Base-by-base conservation (phyloP, 106 monocot genomes). In the Cymbidium sinense region DNA sequence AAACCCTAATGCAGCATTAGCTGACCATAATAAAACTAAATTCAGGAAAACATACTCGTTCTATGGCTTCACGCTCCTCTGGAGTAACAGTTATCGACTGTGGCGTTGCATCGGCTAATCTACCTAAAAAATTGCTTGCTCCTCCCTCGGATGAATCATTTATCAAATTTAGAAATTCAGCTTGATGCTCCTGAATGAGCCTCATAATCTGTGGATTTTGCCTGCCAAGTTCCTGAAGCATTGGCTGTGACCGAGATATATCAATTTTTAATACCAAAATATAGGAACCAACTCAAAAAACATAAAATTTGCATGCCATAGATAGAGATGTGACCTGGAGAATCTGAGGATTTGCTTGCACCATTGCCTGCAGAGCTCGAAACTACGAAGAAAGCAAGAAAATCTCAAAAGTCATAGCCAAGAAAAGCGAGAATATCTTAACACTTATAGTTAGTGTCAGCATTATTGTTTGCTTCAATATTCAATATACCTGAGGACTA, bases 271-370 rank as follows among this genome's bases (percentile, higher is more conserved):
- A 43, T 13, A 6, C 29, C 20, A 62, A 5, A 12, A 50, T 41
- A 5, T 7, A 71, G 10, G 37, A 35, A 71, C 19, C 12, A 70
- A 36, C 30, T 35, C 23, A 58, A n/a, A n/a, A 71, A 71, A 71
- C 71, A 36, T 35, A 71, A 36, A 71, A n/a, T 71, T 39, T 71
- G 9, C 37, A 39, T 39, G 23, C 37, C 37, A 21, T 7, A 20
- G 34, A 21, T 2, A 28, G 74, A 43, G 30, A 58, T 4, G 77
- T 64, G 37, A 95, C 95, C 95, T 95, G 92, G 30, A 95, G 70
- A 70, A 95, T 92, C 73, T 92, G 92, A 79, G 95, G 95, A 43
- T 95, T 95, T 70, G 95, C 87, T 71, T 95, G 95, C 62, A 92
- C 89, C 89, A 95, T 85, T 37, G 86, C 79, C 65, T 88, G 86